Evolutionary conservation across 495 filamentous ascomycete species (phyloP).

Genomic region (Jackrogersella multiformis): DNA sequence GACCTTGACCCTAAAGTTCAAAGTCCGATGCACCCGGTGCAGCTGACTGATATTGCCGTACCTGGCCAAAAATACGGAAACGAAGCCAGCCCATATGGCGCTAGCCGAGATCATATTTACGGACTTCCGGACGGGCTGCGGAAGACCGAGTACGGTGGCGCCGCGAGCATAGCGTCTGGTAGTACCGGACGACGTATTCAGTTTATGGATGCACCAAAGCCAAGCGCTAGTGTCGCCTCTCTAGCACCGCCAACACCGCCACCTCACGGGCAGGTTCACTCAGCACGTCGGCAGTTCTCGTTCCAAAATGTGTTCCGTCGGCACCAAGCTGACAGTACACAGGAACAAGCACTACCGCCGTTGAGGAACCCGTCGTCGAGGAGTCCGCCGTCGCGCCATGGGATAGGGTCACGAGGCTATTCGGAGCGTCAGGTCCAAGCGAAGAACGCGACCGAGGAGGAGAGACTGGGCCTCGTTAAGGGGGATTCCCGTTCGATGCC

Average conservation of each 20-base stretch:
- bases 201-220: constrained; percentile 47
- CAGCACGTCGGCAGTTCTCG: constrained; percentile 81
- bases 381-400: constrained; percentile 47
- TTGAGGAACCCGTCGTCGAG: constrained; percentile 35
- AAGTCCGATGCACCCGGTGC: constrained; percentile 66
- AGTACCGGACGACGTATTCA: constrained; percentile 52
- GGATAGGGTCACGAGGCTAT: constrained; percentile 60
- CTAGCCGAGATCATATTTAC: constrained; percentile 40
- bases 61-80: constrained; percentile 57
- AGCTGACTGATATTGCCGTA: constrained; percentile 67
- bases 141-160: constrained; percentile 53
- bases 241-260: constrained; percentile 58
- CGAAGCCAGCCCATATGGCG: constrained; percentile 52
- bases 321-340: constrained; percentile 51
- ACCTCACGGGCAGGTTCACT: constrained; percentile 52
- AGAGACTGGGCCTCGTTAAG: constrained; percentile 84
- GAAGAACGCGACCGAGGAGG: constrained; percentile 82
- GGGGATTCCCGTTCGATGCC: constrained; percentile 68
- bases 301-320: constrained; percentile 83
- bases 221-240: constrained; percentile 44
- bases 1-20: constrained; percentile 46
- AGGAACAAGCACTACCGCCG: constrained; percentile 40
- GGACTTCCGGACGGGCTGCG: constrained; percentile 35
- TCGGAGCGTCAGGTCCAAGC: constrained; percentile 52
- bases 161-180: constrained; percentile 46